Conservation (phyloP, 768 basidiomycete species). For the Termitomyces sp. region DNA sequence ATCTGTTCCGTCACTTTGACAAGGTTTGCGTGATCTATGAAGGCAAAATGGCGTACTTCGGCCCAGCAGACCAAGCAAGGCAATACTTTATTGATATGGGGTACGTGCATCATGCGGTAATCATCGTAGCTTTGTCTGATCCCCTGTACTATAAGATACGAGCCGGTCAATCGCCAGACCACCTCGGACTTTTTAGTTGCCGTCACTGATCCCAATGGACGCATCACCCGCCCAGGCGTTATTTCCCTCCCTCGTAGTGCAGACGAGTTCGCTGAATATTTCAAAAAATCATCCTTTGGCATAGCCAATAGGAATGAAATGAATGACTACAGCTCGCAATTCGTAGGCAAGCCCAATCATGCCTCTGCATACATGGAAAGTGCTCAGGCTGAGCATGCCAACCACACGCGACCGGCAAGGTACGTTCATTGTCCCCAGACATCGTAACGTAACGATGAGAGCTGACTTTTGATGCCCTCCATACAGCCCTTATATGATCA, state of each 20-base stretch:
- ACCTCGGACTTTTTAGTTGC: conserved; percentile 60
- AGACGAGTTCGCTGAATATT: conserved; percentile 50
- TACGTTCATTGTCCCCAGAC: conserved; percentile 4
- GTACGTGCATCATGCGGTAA: conserved; percentile 10
- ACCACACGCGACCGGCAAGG: conserved; percentile 31
- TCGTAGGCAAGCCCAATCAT: conserved; percentile 38
- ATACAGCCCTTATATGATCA: conserved; percentile 37
- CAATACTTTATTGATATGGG: conserved; percentile 69
- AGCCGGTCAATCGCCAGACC: conserved; percentile 58
- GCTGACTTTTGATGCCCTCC: background rate
- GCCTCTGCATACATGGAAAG: conserved; percentile 40
- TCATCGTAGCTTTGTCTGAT: background rate
- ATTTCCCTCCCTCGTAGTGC: conserved; percentile 46
- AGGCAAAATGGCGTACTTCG: conserved; percentile 71
- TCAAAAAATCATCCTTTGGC: conserved; percentile 34
- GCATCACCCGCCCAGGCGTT: conserved; percentile 40
- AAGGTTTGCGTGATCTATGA: conserved; percentile 78
- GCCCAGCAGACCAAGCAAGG: conserved; percentile 56
- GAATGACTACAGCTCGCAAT: conserved; percentile 35
- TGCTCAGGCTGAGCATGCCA: conserved; percentile 46
- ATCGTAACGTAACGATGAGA: background rate
- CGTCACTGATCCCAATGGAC: conserved; percentile 57
- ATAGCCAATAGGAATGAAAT: conserved; percentile 40
- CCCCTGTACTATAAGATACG: conserved; percentile 29
- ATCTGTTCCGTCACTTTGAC: conserved; percentile 62